Base-by-base conservation (phyloP, 116 monocot species). In the Cymodocea nodosa region DNA sequence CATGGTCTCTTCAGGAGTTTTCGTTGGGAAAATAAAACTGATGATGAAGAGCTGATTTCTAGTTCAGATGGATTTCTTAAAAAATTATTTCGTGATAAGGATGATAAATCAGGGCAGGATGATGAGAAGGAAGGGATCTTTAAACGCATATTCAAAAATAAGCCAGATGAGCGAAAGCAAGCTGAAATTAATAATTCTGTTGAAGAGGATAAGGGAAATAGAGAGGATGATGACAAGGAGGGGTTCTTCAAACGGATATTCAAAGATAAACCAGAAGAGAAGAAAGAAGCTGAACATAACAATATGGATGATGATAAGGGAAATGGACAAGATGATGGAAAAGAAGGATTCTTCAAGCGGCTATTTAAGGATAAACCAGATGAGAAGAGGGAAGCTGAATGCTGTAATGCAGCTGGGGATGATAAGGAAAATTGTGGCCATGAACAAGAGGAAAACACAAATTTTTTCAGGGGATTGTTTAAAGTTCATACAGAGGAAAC, bases 401-500 rank as follows among this genome's bases (percentile, higher is more conserved):
- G 22, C 44, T 63, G 57, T 19, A 61, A 60, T 60, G 61, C 55
- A 14, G 66, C 69, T 51, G 76, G 72, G 23, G 71, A 77, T 11
- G 78, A 78, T 19, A 79, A 70, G 69, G 67, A 57, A 15, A 74
- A 68, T 76, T 50, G 79, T 17, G 67, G 23, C 69, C 25, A 75
- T 36, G 88, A 84, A 22, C 92, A 89, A 79, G 98, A 89, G 39
- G 98, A 98, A 35, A 86, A 65, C 56, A 79, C 88, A 44, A 92
- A 98, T 23, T 81, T 92, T 67, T 67, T 92, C 51, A 76, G 86
- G 20, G 78, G 82, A 72, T 82, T 98, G 66, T 98, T 98, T 75
- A 85, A 89, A 62, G 75, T 92, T n/a, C 98, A 98, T 57, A 84
- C 98, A 36, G 86, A 92, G 71, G 98, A 86, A 52, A 23, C 51